Base-by-base conservation (phyloP, 306 rosid genomes). In the Amphicarpaea edgeworthii region DNA sequence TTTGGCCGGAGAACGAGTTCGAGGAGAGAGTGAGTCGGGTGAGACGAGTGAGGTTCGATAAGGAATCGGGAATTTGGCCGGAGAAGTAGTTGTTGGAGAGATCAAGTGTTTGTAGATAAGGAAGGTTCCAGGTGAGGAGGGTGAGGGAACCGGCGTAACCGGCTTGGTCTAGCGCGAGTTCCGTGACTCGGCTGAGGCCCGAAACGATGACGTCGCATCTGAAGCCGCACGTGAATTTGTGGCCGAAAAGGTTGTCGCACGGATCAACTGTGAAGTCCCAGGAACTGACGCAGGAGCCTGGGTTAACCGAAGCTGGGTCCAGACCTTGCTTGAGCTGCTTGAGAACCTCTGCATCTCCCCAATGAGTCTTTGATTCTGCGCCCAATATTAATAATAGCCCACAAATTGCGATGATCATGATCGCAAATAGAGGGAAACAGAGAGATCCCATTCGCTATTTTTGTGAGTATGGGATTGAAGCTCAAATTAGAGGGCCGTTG, bases 181-280 rank as follows among this genome's bases (percentile, higher is more conserved):
- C 96, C 0, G 98, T 95, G 87, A 95, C 34, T 12, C 97, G 90
- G 23, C 80, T 83, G 3, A 40, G 34, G 0, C 89, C 84, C 0
- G 92, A 82, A n/a, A 83, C 86, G 34, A 66, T 76, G 15, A 8
- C 15, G 72, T 95, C 97, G 77, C 98, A 92, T 38, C 97, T 78
- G 82, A 92, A 85, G 6, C 96, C 97, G 68, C 97, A 92, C 14
- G 92, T 92, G 84, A 92, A 95, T 10, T 63, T 83, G 19, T 89
- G 77, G 68, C 89, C 30, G 65, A 89, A 92, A 71, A 92, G 92
- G 72, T 40, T 82, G 79, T 92, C 97, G 81, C 98, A 95, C 0
- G 98, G 97, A 79, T 93, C 95, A 38, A 75, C 4, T 5, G 57
- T 65, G 90, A 90, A 93, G 89, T 93, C 95, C 98, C 97, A 93